Conservation (phyloP, 495 filamentous ascomycete species). For the Lasiosphaeria ovina region DNA sequence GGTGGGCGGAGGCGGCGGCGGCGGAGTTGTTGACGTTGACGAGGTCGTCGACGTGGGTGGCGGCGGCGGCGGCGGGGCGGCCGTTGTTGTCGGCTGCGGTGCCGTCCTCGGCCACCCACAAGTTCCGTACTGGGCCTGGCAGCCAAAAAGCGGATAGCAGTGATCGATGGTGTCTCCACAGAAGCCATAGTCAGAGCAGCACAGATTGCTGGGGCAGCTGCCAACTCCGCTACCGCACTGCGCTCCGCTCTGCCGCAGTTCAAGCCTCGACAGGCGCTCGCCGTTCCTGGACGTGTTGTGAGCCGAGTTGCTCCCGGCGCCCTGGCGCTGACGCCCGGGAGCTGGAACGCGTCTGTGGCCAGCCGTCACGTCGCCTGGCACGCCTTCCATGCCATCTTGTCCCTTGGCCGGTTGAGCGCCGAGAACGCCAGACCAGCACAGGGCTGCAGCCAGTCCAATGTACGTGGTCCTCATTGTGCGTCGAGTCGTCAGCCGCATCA, state of each 20-base stretch:
- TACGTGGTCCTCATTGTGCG: conserved; percentile 28
- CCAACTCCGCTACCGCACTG: conserved; percentile 24
- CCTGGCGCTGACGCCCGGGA: too few species aligned
- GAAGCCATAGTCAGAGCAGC: conserved; percentile 48
- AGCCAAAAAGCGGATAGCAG: conserved; percentile 48
- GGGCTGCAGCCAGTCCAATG: conserved; percentile 22
- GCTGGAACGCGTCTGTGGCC: conserved; percentile 3
- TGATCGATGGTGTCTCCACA: conserved; percentile 49
- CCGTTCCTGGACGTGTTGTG: neutral
- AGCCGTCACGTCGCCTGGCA: conserved; percentile 2
- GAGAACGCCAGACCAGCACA: conserved; percentile 20
- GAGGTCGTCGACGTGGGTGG: conserved; percentile 17
- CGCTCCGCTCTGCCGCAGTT: conserved; percentile 20
- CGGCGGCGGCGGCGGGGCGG: conserved; percentile 6
- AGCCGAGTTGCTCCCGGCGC: too few species aligned
- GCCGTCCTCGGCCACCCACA: conserved; percentile 33
- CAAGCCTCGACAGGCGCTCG: conserved; percentile 7
- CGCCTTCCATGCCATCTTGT: neutral
- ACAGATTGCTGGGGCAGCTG: conserved; percentile 28
- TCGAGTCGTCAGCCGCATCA: conserved; percentile 15
- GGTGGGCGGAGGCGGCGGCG: conserved; percentile 1
- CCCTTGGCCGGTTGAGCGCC: neutral
- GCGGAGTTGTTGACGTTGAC: conserved; percentile 13
- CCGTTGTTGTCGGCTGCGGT: conserved; percentile 12
- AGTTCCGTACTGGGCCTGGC: conserved; percentile 45